Base-by-base conservation (phyloP, 2,329 filamentous ascomycete species). In the Monosporascus sp. region DNA sequence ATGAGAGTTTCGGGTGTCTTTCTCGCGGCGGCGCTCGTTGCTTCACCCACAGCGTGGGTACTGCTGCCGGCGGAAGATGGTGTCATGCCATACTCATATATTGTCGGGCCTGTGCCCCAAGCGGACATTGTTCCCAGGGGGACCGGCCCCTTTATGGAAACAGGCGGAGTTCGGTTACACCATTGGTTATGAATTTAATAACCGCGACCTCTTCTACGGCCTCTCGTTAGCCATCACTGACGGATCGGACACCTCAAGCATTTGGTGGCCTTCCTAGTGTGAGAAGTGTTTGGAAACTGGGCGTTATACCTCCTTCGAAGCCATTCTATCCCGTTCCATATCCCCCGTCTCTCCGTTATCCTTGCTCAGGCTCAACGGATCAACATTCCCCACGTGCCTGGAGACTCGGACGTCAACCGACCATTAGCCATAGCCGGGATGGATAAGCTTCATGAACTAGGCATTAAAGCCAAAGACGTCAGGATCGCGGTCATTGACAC, bases 401-500 rank as follows among this genome's bases (percentile, higher is more conserved):
- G 34, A 7, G 34, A 37, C 34, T 37, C 34, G 7, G 34, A 37
- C 34, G 34, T 37, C 7, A 37, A 37, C 34, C 34, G 34, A 7
- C 34, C 34, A n/a, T n/a, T n/a, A n/a, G n/a, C n/a, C n/a, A 44
- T 44, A 19, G n/a, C n/a, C 5, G 45, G 46, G 3, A 26, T 54
- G 1, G 45, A 52, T 7, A 48, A 36, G 9, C 44, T 55, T 5
- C 53, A 50, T 22, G 43, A 45, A 3, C 19, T 40, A 7, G 50
- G 50, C 5, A 46, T 52, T 17, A 40, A 31, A 22, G 49, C 49
- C 6, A 49, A 55, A 36, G 38, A 46, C 4, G 44, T 55, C 38
- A 47, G 41, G 31, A 44, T 52, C 24, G 53, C 38, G 26, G 37
- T 55, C 16, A 46, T 55, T 16, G 50, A 55, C 40, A 46, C 49